Conservation (phyloP, 768 basidiomycete genomes). For the Gloeophyllum trabeum region DNA sequence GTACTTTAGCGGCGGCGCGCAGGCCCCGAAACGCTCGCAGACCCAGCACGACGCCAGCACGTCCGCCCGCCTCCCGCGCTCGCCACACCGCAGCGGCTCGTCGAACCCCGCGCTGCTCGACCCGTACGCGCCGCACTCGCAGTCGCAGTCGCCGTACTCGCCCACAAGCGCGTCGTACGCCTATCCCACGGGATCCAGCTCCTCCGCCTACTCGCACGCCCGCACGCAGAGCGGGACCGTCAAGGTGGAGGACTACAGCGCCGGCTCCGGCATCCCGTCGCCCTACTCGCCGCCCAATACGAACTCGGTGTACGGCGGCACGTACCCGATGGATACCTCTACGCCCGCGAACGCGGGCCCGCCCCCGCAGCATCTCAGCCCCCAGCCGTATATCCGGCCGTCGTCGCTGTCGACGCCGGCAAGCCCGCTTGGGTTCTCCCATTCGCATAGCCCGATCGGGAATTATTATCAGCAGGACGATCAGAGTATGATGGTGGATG, state of each 20-base stretch:
- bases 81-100: constrained; percentile 49
- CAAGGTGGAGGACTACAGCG: constrained; percentile 17
- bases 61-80: constrained; percentile 39
- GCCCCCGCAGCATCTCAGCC: constrained; percentile 33
- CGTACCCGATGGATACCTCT: constrained; percentile 54
- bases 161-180: constrained; percentile 42
- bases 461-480: constrained; percentile 50
- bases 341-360: constrained; percentile 41
- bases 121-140: constrained; percentile 56
- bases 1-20: constrained; percentile 42
- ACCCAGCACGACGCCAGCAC: constrained; percentile 40
- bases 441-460: constrained; percentile 35
- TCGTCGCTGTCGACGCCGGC: constrained; percentile 57
- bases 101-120: constrained; percentile 45
- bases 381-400: constrained; percentile 37
- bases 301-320: constrained; percentile 27
- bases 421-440: constrained; percentile 62
- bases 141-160: constrained; percentile 60
- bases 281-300: constrained; percentile 47
- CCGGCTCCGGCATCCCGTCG: constrained; percentile 17
- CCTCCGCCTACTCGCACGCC: constrained; percentile 35
- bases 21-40: constrained; percentile 44
- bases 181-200: constrained; percentile 25
- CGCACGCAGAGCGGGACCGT: constrained; percentile 41
- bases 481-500: constrained; percentile 66